Conservation (phyloP, 345 rosid genomes). For the Eucalyptus polybractea region DNA sequence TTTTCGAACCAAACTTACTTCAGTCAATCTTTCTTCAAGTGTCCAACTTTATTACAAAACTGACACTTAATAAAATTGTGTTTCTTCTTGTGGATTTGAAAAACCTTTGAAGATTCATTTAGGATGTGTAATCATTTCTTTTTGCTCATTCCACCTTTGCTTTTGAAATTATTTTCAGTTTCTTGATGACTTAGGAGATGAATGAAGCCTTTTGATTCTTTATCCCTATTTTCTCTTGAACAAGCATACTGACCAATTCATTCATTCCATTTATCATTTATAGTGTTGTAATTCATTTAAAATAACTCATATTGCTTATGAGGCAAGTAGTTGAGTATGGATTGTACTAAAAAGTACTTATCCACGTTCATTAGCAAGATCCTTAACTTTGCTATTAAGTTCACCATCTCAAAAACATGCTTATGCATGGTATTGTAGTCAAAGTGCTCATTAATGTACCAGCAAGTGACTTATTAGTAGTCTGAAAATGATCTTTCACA, state of each 20-base stretch:
- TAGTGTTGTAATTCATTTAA: constrained; percentile 3
- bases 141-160: background rate
- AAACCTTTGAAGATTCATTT: background rate
- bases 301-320: no score
- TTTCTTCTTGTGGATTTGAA: background rate
- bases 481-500: no score
- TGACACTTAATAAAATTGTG: background rate
- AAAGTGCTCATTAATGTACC: no score
- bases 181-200: background rate
- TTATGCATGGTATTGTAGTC: no score
- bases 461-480: fast-evolving
- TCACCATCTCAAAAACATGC: no score
- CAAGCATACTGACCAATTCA: background rate
- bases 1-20: background rate
- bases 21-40: background rate
- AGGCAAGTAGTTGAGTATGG: no score
- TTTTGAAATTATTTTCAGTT: background rate
- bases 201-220: background rate
- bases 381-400: no score
- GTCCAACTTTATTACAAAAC: background rate
- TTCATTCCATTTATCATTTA: constrained; percentile 6
- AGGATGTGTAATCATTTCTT: background rate
- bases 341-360: no score
- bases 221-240: background rate
- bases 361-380: no score